A percentile compares a stretch with the other conserved stretches of the same genome.
These are phyloP conservation scores for Coemansia reversa DNA, from an alignment of 192 early-diverging fungal genomes.

Conservation along the genomic window DNA sequence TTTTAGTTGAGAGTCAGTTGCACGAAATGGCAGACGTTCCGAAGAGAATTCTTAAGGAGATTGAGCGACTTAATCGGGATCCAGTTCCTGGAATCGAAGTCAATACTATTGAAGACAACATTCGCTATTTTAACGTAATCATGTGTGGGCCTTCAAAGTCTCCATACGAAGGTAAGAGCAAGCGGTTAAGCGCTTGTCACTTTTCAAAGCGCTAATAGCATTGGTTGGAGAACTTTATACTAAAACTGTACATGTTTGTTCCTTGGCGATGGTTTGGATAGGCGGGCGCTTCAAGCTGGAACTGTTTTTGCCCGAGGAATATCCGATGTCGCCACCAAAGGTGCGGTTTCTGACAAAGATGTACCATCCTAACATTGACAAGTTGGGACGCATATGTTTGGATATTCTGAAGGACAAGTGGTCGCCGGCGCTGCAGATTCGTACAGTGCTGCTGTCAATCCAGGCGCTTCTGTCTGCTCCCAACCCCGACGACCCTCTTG, in stretches of 20 bases:
- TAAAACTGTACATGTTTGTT: not conserved
- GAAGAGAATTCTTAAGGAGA: conserved; percentile 76
- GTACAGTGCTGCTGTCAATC: conserved; percentile 95
- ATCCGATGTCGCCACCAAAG: conserved; percentile 98
- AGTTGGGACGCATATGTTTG: conserved; percentile 94
- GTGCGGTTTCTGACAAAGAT: conserved; percentile 98
- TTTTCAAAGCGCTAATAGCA: not conserved
- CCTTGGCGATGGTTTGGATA: conserved; percentile 29
- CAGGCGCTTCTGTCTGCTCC: conserved; percentile 96
- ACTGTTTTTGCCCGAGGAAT: conserved; percentile 94
- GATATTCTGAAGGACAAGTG: conserved; percentile 99
- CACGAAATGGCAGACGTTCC: too few species aligned
- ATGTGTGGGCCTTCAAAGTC: conserved; percentile 89
- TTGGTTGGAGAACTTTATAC: not conserved
- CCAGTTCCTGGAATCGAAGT: conserved; percentile 94
- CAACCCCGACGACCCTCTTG: conserved; percentile 97
- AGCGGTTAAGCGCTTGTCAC: not conserved
- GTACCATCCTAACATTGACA: conserved; percentile 99
- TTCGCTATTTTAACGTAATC: conserved; percentile 95
- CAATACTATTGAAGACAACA: conserved; percentile 85
- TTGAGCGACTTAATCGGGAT: conserved; percentile 89
- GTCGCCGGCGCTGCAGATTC: conserved; percentile 97
- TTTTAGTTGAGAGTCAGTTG: too few species aligned
- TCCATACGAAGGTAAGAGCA: conserved; percentile 85
- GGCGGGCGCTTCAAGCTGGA: conserved; percentile 93